Base-by-base conservation (phyloP, 2,329 filamentous ascomycete species). In the Penicillium sp. region DNA sequence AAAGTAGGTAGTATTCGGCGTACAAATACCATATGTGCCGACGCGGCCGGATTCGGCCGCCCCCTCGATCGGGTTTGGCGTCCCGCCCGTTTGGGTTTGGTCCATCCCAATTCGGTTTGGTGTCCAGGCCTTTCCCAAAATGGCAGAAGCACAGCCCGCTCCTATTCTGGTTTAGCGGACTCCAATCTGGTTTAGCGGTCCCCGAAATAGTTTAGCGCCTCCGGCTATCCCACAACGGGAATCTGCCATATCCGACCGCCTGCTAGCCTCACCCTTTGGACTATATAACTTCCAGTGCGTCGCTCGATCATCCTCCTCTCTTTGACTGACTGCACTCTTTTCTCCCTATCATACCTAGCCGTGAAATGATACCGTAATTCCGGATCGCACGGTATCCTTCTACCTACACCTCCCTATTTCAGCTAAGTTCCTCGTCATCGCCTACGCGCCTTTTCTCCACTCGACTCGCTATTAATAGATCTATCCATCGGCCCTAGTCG, bases 281-380 rank as follows among this genome's bases (percentile, higher is more conserved):
- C 44, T 49, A 49, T 49, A 49, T 49, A 49, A 54, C 37, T 49
- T 46, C 44, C 38, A 43, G 45, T 54, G 52, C 52, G 52, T 54
- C 52, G 52, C 52, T 54, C 45, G 10, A 54, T 25, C 25, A 4
- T 49, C 52, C 33, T 44, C 28, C 52, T 35, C n/a, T 46, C 7
- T 47, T n/a, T n/a, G 14, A n/a, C 31, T 46, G 16, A 53, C 52
- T 54, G 11, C 26, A 35, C 44, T 28, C 12, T 31, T 36, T 3
- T 36, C 45, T 54, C 45, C 44, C 31, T 12, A 19, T 31, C 14
- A 45, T 16, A 4, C 37, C n/a, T 12, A 49, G 12, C 45, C 1
- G 44, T 41, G 45, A 54, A 54, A 54, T 54, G 52, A 40, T 54
- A 54, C 22, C 35, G 45, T 54, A 54, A 49, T 49, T 49, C 52